Evolutionary conservation across 83 land plant genomes (phyloP).

Genomic region (Picea abies): DNA sequence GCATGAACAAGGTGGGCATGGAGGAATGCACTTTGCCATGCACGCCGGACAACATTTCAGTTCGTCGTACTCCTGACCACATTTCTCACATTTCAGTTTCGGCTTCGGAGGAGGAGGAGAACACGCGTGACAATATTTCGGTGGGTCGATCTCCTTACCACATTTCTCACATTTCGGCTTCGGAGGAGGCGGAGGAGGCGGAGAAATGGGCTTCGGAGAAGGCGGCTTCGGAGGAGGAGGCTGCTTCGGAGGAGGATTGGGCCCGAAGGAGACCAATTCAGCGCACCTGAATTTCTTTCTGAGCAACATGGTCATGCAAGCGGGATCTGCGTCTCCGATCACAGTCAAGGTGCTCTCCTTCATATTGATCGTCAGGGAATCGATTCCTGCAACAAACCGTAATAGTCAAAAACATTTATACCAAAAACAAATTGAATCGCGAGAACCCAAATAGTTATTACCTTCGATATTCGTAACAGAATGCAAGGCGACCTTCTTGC

Average conservation of each 20-base stretch:
- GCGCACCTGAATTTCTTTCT: slow-evolving; percentile 6
- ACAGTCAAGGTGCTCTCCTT: background rate
- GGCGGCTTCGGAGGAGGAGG: background rate
- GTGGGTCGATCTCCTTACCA: background rate
- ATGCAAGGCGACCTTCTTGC: background rate
- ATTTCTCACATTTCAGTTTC: too few relatives aligned
- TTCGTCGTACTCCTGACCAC: too few relatives aligned
- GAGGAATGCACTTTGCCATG: background rate
- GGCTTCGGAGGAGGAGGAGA: too few relatives aligned
- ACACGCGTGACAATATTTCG: background rate
- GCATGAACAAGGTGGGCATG: background rate
- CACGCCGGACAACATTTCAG: too few relatives aligned
- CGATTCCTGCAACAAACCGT: background rate
- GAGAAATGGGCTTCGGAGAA: background rate
- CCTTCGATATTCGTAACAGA: background rate
- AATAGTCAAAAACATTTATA: background rate
- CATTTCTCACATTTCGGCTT: background rate
- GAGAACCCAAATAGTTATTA: background rate
- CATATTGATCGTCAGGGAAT: too few relatives aligned
- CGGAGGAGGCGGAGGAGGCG: too few relatives aligned
- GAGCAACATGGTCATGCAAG: background rate
- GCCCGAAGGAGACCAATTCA: background rate
- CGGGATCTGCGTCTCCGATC: slow-evolving; percentile 6
- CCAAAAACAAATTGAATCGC: background rate
- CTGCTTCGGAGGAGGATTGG: background rate